A percentile compares a stretch with the other conserved stretches of the same genome.
Evolutionary conservation across 1,284 basidiomycete species (phyloP).

Genomic region (Malassezia obtusa): DNA sequence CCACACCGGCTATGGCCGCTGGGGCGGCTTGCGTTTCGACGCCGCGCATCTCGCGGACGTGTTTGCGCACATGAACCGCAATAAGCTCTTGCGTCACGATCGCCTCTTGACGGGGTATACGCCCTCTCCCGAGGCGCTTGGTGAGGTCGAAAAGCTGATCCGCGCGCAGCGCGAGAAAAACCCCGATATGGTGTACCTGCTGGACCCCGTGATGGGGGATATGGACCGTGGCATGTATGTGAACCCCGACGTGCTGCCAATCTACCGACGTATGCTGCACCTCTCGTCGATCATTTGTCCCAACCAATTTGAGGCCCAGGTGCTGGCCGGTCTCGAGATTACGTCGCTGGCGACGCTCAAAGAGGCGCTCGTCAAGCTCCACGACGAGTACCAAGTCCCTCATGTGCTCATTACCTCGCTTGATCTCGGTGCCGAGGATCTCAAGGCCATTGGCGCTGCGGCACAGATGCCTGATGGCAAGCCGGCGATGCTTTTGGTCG

Average conservation of each 20-base stretch:
- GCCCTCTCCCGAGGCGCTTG: slow-evolving; percentile 70
- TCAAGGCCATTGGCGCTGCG: slow-evolving; percentile 23
- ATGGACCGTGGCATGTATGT: slow-evolving; percentile 62
- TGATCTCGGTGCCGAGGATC: slow-evolving; percentile 35
- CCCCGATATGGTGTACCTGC: slow-evolving; percentile 65
- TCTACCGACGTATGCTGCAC: slow-evolving; percentile 70
- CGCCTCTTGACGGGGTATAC: slow-evolving; percentile 61
- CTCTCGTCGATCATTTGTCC: slow-evolving; percentile 84
- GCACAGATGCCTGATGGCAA: slow-evolving; percentile 19
- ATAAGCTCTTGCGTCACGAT: slow-evolving; percentile 33
- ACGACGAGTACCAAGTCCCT: slow-evolving; percentile 63
- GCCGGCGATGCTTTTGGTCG: slow-evolving; percentile 38
- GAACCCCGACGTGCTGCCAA: slow-evolving; percentile 71
- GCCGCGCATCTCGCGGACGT: slow-evolving; percentile 47
- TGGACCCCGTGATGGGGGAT: slow-evolving; percentile 62
- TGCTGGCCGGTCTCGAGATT: slow-evolving; percentile 51
- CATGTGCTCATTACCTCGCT: slow-evolving; percentile 90
- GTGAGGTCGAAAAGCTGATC: slow-evolving; percentile 60
- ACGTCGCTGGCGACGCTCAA: slow-evolving; percentile 60
- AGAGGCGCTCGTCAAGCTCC: slow-evolving; percentile 63
- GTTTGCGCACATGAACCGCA: slow-evolving; percentile 38
- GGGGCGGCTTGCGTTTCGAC: slow-evolving; percentile 49
- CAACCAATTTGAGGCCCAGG: slow-evolving; percentile 95
- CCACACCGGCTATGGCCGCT: slow-evolving; percentile 64
- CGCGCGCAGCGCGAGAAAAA: slow-evolving; percentile 55